Base-by-base conservation (phyloP, 2,329 filamentous ascomycete genomes). In the Venturiaceae sp. region DNA sequence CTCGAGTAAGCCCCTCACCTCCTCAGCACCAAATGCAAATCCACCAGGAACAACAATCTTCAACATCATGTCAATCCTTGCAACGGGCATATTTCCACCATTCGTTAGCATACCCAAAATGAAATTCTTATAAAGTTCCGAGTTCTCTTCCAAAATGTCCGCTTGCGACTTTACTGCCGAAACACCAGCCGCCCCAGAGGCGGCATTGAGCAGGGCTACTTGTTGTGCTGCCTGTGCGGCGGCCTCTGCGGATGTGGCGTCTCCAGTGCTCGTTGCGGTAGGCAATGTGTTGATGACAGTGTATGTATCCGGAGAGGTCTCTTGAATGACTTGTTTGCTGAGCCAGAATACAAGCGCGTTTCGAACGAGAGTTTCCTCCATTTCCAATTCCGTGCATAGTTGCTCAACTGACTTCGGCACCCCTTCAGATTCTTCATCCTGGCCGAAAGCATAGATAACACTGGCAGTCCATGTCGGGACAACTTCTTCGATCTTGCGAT, bases 61-160 rank as follows among this genome's bases (percentile, higher is more conserved):
- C 79, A 99, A 80, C 90, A 97, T 96, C 86, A 92, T 95, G 8
- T 85, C 81, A 63, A 99, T 95, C 69, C 91, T 83, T 58, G 79
- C 79, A 60, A 92, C 75, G 55, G 88, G 86, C 88, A 96, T 94
- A 30, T 87, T 83, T 19, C 87, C 87, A 65, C 90, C 87, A 71
- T 96, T 96, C 62, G 90, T 96, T 72, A 99, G 76, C 94, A 99
- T 97, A 55, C 90, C 90, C 59, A 91, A 78, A 60, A 99, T 91
- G 69, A 96, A 97, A 66, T 92, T 87, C 83, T 88, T 90, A 72
- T 96, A 96, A 39, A 96, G 81, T 46, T 80, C 77, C 70, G 83
- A 83, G 66, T 84, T 84, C 69, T 89, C 86, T 63, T 83, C 79
- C 23, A 87, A 80, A 33, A 88, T 76, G 14, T 81, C 81, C 41